Conservation (phyloP, 495 filamentous ascomycete species). For the Pseudomonodictys pantanalensis region DNA sequence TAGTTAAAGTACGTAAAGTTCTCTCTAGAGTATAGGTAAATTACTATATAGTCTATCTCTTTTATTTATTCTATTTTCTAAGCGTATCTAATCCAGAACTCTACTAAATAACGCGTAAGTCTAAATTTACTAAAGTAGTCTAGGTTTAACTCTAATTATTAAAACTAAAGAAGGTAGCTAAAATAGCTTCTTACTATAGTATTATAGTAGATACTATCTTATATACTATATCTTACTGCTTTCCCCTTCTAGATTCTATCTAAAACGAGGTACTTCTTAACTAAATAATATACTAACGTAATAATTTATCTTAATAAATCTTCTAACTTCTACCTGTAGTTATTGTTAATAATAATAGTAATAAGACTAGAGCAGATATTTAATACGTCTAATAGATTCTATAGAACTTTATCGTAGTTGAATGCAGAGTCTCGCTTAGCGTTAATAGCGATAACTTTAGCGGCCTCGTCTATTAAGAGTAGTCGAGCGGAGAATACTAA, state of each 20-base stretch:
- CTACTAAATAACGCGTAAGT: constrained; percentile 8
- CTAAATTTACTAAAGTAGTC: background rate
- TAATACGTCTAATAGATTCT: background rate
- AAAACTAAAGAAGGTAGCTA: constrained; percentile 6
- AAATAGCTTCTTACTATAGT: constrained; percentile 2
- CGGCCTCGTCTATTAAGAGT: background rate
- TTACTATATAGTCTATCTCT: background rate
- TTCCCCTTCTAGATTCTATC: constrained; percentile 5
- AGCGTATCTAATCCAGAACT: constrained; percentile 9
- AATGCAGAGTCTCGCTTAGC: background rate
- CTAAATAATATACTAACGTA: background rate
- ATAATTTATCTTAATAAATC: background rate
- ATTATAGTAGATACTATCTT: background rate
- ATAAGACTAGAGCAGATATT: background rate
- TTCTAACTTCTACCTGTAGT: background rate
- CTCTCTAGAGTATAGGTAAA: background rate
- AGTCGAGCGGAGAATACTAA: background rate
- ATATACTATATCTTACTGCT: constrained; percentile 6
- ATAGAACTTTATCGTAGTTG: background rate
- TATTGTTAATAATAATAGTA: background rate
- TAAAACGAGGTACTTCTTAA: constrained; percentile 10
- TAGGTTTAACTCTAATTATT: background rate
- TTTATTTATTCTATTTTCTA: background rate
- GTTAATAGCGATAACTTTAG: background rate
- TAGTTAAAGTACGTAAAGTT: constrained; percentile 6